Base-by-base conservation (phyloP, 768 basidiomycete species). In the Hydnomerulius pinastri region DNA sequence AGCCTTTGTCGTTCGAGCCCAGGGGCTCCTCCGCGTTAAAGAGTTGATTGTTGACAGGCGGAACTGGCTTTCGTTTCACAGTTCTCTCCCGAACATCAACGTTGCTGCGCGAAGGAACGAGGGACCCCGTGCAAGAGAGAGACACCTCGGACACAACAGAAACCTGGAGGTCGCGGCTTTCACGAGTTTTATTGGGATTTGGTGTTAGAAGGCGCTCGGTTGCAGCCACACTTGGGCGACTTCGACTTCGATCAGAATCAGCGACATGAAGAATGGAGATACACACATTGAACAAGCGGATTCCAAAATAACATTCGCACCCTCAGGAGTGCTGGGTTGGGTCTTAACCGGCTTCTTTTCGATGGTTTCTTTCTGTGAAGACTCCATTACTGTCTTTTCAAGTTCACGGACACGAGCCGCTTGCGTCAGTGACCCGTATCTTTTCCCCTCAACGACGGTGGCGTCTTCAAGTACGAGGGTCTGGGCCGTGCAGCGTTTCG, bases 241-340 rank as follows among this genome's bases (percentile, higher is more conserved):
- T 52, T 36, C 9, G 9, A 8, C 37, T 18, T 51, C 24, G n/a
- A 13, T 64, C 4, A 55, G 53, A 10, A 40, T 37, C 27, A 28
- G 27, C 8, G 1, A 4, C 3, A 20, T 13, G 11, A n/a, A 23
- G 5, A 0, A 44, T 6, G 3, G 4, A 1, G 35, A 37, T 4
- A 6, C 30, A 6, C 37, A 56, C 63, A 50, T 47, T 29, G 10
- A 13, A 36, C 35, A 8, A n/a, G 24, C 4, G 30, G 30, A 12
- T 35, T 9, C 41, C 1, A 51, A 25, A 25, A 18, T 18, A 8
- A 36, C 18, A 12, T 12, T 20, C 21, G 6, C 3, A 17, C 24
- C 30, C 7, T 43, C n/a, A 4, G 25, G 30, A 20, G 33, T 21
- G 13, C 17, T 17, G 1, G 25, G 9, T 28, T 6, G 29, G 18